Conservation (phyloP, 2,329 filamentous ascomycete species). For the Pseudogymnoascus sp. region DNA sequence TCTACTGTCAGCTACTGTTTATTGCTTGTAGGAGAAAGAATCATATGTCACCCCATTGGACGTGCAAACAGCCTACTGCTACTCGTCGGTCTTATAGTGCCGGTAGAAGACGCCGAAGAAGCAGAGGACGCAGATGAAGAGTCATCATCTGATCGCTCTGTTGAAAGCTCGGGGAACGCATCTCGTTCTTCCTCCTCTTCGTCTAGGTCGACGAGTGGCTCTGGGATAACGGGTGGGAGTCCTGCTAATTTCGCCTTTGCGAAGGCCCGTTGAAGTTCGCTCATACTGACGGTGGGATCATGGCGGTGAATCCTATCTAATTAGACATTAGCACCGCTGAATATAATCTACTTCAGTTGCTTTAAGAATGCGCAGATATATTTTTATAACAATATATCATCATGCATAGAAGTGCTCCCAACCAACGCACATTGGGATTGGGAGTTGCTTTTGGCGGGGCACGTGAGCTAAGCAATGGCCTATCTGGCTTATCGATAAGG, state of each 20-base stretch:
- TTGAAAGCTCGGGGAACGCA: slow-evolving; percentile 32
- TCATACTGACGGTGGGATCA: slow-evolving; percentile 47
- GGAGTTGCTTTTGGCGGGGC: not conserved
- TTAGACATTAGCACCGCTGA: not conserved
- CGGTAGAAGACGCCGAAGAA: slow-evolving; percentile 85
- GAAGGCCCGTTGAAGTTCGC: slow-evolving; percentile 71
- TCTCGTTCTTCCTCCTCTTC: slow-evolving; percentile 41
- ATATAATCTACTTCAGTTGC: not conserved
- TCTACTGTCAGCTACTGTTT: slow-evolving; percentile 8
- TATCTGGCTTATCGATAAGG: not conserved
- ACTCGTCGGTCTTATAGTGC: slow-evolving; percentile 77
- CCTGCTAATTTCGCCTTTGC: slow-evolving; percentile 64
- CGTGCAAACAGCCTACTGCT: slow-evolving; percentile 66
- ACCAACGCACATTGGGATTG: not conserved
- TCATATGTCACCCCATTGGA: slow-evolving; percentile 48
- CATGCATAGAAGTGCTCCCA: not conserved
- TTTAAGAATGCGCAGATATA: not conserved
- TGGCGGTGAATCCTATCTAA: not conserved
- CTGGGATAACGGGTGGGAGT: slow-evolving; percentile 47
- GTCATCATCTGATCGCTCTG: slow-evolving; percentile 46
- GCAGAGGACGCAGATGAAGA: slow-evolving; percentile 65
- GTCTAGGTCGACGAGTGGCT: slow-evolving; percentile 44
- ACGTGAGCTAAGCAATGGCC: not conserved
- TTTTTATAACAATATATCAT: not conserved
- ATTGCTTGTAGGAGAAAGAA: slow-evolving; percentile 4